A percentile compares a stretch with the other conserved stretches of the same genome.
Conservation (phyloP, 305 asterid species). For the Ilex paraguariensis region DNA sequence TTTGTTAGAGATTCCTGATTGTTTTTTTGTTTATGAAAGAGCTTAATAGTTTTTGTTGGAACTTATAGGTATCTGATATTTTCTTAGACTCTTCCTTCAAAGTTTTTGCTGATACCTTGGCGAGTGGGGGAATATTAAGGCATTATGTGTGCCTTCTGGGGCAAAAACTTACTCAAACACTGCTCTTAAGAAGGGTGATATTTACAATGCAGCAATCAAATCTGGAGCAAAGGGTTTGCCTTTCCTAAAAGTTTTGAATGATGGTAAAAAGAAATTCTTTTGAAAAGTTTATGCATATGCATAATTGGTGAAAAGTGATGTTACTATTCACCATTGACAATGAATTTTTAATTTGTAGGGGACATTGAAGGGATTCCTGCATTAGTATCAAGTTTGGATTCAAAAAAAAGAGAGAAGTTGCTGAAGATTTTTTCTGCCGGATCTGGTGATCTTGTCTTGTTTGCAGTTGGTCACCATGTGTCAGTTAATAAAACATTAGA, state of each 20-base stretch:
- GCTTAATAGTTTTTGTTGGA: conserved; percentile 5
- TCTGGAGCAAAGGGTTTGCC: conserved; percentile 97
- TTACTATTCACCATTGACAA: not conserved
- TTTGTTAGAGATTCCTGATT: not conserved
- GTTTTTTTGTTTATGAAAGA: conserved; percentile 3
- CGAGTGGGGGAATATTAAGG: conserved; percentile 61
- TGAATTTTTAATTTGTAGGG: conserved; percentile 38
- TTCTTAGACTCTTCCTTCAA: conserved; percentile 75
- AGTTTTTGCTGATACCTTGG: conserved; percentile 75
- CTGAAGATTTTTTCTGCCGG: conserved; percentile 54
- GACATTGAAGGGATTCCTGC: conserved; percentile 85
- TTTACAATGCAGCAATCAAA: conserved; percentile 74
- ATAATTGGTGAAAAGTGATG: not conserved
- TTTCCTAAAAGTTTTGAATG: conserved; percentile 73
- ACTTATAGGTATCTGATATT: conserved; percentile 64
- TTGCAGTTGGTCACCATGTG: conserved; percentile 78
- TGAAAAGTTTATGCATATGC: conserved; percentile 5
- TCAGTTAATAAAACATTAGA: conserved; percentile 77
- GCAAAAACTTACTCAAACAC: conserved; percentile 75
- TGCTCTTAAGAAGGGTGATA: conserved; percentile 88
- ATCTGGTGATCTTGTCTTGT: conserved; percentile 82
- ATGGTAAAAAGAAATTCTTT: conserved; percentile 42
- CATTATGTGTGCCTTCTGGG: conserved; percentile 77
- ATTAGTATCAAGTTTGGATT: conserved; percentile 63
- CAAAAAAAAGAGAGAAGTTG: conserved; percentile 40